Conservation (phyloP, 345 rosid genomes). For the Eucalyptus pumila region DNA sequence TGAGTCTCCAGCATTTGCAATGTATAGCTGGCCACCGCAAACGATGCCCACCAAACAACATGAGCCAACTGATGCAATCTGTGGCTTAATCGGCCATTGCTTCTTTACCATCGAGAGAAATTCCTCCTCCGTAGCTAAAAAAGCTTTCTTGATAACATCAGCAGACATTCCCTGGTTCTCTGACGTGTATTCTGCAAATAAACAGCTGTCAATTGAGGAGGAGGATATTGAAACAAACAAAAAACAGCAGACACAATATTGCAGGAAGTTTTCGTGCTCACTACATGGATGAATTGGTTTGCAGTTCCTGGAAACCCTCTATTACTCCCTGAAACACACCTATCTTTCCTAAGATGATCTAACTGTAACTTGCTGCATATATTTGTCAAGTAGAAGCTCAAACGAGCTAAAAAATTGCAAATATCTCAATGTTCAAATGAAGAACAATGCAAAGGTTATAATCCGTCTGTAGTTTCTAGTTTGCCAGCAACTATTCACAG, state of each 20-base stretch:
- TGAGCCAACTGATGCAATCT: slow-evolving; percentile 90
- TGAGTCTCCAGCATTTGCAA: slow-evolving; percentile 97
- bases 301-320: not conserved
- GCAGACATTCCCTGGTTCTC: slow-evolving; percentile 82
- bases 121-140: slow-evolving; percentile 81
- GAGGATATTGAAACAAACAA: not conserved
- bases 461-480: not conserved
- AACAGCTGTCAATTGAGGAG: not conserved
- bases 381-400: not conserved
- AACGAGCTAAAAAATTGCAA: not conserved
- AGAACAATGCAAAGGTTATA: not conserved
- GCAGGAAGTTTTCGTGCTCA: not conserved
- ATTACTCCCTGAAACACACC: not conserved
- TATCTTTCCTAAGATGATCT: not conserved
- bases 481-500: not conserved
- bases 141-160: slow-evolving; percentile 71
- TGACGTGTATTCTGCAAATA: slow-evolving; percentile 70
- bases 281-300: not conserved
- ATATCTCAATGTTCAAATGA: not conserved
- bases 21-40: slow-evolving; percentile 63
- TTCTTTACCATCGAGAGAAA: slow-evolving; percentile 66
- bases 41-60: slow-evolving; percentile 88
- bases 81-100: slow-evolving; percentile 63
- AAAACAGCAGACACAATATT: not conserved
- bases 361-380: not conserved